These are phyloP conservation scores for Penicillium antarcticum DNA, from an alignment of 495 filamentous ascomycete species.

Conservation along the genomic window DNA sequence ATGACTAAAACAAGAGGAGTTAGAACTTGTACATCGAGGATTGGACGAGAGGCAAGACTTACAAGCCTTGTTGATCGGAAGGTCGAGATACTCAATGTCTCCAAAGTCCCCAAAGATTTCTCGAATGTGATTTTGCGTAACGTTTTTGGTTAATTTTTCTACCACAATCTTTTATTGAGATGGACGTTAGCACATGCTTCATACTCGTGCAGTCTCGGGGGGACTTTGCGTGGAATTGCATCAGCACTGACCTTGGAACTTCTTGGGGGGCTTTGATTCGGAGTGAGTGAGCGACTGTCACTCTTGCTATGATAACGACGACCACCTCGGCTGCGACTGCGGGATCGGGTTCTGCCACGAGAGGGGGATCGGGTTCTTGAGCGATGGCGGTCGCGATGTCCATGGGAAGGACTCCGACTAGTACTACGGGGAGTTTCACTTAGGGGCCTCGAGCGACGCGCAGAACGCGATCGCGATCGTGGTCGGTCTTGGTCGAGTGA, in stretches of 20 bases:
- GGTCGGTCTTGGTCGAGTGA: constrained; percentile 13
- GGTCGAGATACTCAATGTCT: constrained; percentile 76
- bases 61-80: constrained; percentile 89
- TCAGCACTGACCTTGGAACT: constrained; percentile 55
- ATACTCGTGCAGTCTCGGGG: not conserved
- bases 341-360: constrained; percentile 28
- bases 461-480: constrained; percentile 34
- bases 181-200: not conserved
- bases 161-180: constrained; percentile 74
- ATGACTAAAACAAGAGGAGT: constrained; percentile 53
- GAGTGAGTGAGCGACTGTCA: constrained; percentile 48
- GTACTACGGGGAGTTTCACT: constrained; percentile 36
- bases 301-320: constrained; percentile 40
- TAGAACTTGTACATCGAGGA: not conserved
- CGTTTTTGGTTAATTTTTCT: constrained; percentile 94
- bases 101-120: constrained; percentile 94
- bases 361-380: constrained; percentile 42
- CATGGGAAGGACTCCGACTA: constrained; percentile 36
- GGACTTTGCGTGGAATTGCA: not conserved
- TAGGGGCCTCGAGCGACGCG: constrained; percentile 48
- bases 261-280: constrained; percentile 37
- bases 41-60: constrained; percentile 23
- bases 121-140: constrained; percentile 79
- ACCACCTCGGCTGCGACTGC: constrained; percentile 38
- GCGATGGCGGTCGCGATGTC: constrained; percentile 35